phyloP scores from a whole-genome alignment of 768 basidiomycete genomes.

The Leucocoprinus sp. region DNA sequence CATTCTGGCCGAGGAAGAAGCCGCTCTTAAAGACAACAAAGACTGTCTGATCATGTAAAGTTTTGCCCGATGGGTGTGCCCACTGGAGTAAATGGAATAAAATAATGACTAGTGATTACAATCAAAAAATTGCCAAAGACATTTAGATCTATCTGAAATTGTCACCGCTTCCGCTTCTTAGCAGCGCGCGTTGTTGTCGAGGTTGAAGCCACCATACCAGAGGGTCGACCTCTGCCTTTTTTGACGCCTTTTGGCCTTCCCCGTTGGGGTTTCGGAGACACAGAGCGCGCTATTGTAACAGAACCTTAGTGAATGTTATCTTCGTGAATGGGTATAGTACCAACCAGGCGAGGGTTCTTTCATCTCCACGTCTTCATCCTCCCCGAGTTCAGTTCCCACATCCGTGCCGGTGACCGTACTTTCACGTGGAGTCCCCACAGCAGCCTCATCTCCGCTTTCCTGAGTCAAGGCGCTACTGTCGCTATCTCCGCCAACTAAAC shows the following conservation, averaged over 20 bases:
- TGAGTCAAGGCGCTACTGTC: conserved; percentile 79
- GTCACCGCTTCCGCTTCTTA: conserved; percentile 42
- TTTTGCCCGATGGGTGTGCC: not conserved
- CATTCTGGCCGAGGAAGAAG: conserved; percentile 44
- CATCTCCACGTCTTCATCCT: conserved; percentile 58
- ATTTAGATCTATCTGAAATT: not conserved
- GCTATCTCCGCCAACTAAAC: conserved; percentile 74
- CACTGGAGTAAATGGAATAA: not conserved
- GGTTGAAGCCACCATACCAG: conserved; percentile 14
- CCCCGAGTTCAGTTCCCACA: conserved; percentile 57
- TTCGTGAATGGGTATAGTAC: conserved; percentile 14
- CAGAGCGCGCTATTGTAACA: conserved; percentile 22
- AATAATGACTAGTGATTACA: conserved; percentile 7
- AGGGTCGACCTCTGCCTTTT: conserved; percentile 21
- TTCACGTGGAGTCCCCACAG: conserved; percentile 47
- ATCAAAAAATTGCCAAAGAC: conserved; percentile 2
- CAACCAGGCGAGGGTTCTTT: conserved; percentile 52
- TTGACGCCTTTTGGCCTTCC: conserved; percentile 23
- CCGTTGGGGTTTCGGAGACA: conserved; percentile 30
- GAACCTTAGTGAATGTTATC: conserved; percentile 5
- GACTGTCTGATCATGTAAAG: conserved; percentile 51
- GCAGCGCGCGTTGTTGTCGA: conserved; percentile 24
- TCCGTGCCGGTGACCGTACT: conserved; percentile 70
- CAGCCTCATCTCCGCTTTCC: conserved; percentile 69
- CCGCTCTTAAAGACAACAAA: conserved; percentile 32